These are phyloP conservation scores for Pterocarpus santalinus DNA, from an alignment of 306 rosid genomes.

Conservation along the genomic window DNA sequence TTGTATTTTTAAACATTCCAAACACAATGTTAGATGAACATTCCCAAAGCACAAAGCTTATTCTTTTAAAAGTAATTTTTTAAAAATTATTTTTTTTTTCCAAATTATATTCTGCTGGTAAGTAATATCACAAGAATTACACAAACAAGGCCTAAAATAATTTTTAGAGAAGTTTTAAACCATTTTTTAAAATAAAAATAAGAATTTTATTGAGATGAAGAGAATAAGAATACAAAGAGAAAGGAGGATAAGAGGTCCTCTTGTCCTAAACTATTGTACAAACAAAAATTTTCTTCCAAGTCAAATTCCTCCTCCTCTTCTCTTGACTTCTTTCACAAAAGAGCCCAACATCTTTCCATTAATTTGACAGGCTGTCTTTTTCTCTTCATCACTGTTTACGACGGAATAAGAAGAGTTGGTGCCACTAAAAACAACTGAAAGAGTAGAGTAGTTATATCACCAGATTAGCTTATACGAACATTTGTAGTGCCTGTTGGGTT, in stretches of 20 bases:
- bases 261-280: neutral
- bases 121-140: neutral
- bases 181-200: neutral
- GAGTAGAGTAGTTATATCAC: neutral
- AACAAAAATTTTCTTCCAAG: neutral
- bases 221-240: neutral
- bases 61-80: neutral
- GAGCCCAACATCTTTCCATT: neutral
- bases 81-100: neutral
- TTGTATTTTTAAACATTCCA: neutral
- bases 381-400: neutral
- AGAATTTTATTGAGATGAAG: neutral
- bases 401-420: neutral
- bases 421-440: slow-evolving; percentile 1
- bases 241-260: too few relatives aligned
- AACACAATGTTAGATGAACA: neutral
- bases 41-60: too few relatives aligned
- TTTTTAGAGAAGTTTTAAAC: neutral
- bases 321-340: neutral
- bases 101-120: neutral
- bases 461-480: neutral
- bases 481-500: slow-evolving; percentile 4
- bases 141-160: neutral
- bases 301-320: neutral
- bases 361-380: neutral